Conservation (phyloP, 2,329 filamentous ascomycete genomes). For the Alternaria postmessia region DNA sequence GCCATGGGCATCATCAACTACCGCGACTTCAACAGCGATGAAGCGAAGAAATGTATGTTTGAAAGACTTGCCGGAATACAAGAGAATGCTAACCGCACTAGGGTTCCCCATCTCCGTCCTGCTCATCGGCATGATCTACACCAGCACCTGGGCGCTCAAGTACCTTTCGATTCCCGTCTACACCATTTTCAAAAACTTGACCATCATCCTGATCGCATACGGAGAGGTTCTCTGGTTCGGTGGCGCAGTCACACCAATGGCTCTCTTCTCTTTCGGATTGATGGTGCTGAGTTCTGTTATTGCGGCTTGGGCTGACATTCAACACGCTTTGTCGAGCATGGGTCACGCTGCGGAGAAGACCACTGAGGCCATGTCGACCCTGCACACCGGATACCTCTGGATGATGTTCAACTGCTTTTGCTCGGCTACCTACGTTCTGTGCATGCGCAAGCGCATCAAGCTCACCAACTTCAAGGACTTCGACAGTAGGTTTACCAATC, state of each 20-base stretch:
- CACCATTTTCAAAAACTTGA: conserved; percentile 99
- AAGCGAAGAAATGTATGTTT: conserved; percentile 87
- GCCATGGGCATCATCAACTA: conserved; percentile 82
- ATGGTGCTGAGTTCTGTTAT: conserved; percentile 97
- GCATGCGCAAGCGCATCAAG: conserved; percentile 99
- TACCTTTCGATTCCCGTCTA: conserved; percentile 98
- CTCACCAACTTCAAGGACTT: conserved; percentile 99
- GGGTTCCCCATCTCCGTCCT: conserved; percentile 97
- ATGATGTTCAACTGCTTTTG: conserved; percentile 98
- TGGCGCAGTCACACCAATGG: conserved; percentile 84
- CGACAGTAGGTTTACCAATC: conserved; percentile 76
- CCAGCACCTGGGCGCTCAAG: conserved; percentile 92
- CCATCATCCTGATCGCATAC: conserved; percentile 97
- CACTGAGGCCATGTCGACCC: conserved; percentile 79
- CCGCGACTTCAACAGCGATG: conserved; percentile 82
- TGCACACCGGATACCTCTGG: conserved; percentile 96
- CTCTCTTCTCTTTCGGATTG: conserved; percentile 90
- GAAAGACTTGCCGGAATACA: background rate
- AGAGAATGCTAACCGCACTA: conserved; percentile 50
- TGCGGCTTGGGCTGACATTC: conserved; percentile 96
- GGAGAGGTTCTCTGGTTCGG: conserved; percentile 99
- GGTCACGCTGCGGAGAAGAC: conserved; percentile 64
- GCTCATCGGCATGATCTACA: conserved; percentile 99
- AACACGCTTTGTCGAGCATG: conserved; percentile 76
- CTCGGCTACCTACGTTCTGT: conserved; percentile 85